phyloP scores from a whole-genome alignment of 2,329 filamentous ascomycete genomes.

The Esteya vermicola region DNA sequence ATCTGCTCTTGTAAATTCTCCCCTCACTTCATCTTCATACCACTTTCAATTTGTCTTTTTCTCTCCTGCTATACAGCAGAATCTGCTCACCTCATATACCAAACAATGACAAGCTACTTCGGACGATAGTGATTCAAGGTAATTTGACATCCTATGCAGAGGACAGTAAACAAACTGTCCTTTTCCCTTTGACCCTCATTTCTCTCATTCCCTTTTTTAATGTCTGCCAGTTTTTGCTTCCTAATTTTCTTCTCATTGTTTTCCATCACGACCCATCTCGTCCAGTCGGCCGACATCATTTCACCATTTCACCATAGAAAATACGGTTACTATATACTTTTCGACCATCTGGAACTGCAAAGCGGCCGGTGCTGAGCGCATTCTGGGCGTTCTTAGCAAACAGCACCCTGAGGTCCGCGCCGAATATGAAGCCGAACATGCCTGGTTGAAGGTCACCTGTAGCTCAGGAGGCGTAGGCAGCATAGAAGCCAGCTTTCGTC shows the following conservation, averaged over 20 bases:
- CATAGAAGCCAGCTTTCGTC: slow-evolving; percentile 9
- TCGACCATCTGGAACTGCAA: slow-evolving; percentile 15
- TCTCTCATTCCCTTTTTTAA: neutral
- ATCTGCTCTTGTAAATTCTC: neutral
- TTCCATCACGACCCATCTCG: no score
- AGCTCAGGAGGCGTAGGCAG: neutral
- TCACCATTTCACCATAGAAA: slow-evolving; percentile 3
- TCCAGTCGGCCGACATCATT: no score
- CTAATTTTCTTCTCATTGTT: neutral
- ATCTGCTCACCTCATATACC: no score
- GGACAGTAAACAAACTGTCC: no score
- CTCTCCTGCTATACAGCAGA: no score
- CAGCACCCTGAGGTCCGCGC: slow-evolving; percentile 11
- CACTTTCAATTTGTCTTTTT: neutral
- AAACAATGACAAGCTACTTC: no score
- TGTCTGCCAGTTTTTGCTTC: neutral
- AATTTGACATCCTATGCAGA: no score
- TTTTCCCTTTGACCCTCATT: neutral
- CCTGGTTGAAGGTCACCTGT: slow-evolving; percentile 15
- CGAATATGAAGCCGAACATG: slow-evolving; percentile 11
- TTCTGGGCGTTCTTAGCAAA: slow-evolving; percentile 10
- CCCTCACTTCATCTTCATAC: neutral
- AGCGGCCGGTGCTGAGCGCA: slow-evolving; percentile 9
- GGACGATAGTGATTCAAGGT: no score
- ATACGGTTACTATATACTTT: slow-evolving; percentile 13